These are phyloP conservation scores for Trichoderma atroviride DNA, from an alignment of 2,329 filamentous ascomycete species.

Conservation along the genomic window DNA sequence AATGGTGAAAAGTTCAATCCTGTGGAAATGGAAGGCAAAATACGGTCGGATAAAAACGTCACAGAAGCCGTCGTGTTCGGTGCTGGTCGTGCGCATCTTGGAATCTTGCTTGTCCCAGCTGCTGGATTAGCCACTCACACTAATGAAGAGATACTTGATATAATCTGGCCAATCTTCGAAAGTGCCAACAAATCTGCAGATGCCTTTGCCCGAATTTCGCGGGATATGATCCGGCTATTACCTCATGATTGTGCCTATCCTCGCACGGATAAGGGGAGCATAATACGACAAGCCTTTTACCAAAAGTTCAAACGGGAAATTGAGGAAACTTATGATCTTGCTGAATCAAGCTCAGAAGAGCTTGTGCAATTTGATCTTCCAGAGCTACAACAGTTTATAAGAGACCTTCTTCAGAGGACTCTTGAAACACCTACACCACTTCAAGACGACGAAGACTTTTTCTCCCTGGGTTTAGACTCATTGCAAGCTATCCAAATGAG, in stretches of 20 bases:
- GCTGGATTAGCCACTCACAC: conserved; percentile 14
- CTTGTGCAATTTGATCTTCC: not conserved
- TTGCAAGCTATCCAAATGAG: conserved; percentile 43
- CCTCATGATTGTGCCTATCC: conserved; percentile 47
- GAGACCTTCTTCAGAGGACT: not conserved
- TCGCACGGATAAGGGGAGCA: conserved; percentile 55
- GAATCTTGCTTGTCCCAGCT: conserved; percentile 54
- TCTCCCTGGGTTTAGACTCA: conserved; percentile 7
- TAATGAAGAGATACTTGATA: conserved; percentile 34
- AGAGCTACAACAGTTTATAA: not conserved
- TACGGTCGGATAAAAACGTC: conserved; percentile 49
- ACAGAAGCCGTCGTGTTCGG: conserved; percentile 65
- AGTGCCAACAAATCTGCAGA: conserved; percentile 37
- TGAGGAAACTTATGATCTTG: conserved; percentile 42
- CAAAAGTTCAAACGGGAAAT: conserved; percentile 48
- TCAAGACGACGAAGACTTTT: conserved; percentile 7
- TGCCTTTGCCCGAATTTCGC: conserved; percentile 45
- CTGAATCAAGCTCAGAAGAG: conserved; percentile 31
- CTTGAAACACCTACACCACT: not conserved
- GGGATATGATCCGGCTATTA: conserved; percentile 54
- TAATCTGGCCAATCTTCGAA: conserved; percentile 41
- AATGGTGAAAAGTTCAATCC: conserved; percentile 73
- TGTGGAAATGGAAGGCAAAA: conserved; percentile 58
- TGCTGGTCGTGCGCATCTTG: conserved; percentile 57
- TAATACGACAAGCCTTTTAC: conserved; percentile 55